These are phyloP conservation scores for Phytophthora megakarya DNA, from an alignment of 352 stramenopile genomes.

Conservation along the genomic window DNA sequence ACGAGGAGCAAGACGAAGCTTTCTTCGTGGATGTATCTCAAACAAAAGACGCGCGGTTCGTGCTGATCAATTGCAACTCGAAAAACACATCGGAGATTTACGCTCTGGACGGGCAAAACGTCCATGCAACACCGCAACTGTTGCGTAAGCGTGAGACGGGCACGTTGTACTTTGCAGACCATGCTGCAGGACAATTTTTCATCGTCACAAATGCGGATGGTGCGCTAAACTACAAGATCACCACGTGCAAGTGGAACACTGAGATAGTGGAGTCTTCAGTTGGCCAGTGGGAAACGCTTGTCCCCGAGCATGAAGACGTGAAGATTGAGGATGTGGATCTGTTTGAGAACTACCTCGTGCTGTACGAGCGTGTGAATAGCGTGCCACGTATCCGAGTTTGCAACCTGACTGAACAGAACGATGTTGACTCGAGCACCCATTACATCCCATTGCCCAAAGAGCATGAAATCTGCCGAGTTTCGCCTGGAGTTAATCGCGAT, in stretches of 20 bases:
- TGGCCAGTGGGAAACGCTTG: slow-evolving; percentile 47
- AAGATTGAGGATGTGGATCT: slow-evolving; percentile 92
- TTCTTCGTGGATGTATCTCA: slow-evolving; percentile 87
- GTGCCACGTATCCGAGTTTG: slow-evolving; percentile 77
- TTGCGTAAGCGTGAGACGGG: slow-evolving; percentile 54
- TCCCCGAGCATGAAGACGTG: slow-evolving; percentile 61
- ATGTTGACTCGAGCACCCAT: slow-evolving; percentile 22
- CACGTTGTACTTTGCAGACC: slow-evolving; percentile 89
- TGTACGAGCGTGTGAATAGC: slow-evolving; percentile 81
- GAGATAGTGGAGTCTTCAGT: not conserved
- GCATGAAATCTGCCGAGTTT: slow-evolving; percentile 62
- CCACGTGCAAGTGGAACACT: slow-evolving; percentile 21
- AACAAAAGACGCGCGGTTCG: slow-evolving; percentile 80
- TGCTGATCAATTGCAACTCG: slow-evolving; percentile 90
- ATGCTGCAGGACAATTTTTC: slow-evolving; percentile 68
- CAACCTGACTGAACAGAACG: slow-evolving; percentile 14
- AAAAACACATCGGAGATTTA: slow-evolving; percentile 89
- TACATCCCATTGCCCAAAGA: slow-evolving; percentile 64
- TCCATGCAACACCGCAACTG: slow-evolving; percentile 38
- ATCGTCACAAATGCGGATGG: slow-evolving; percentile 84
- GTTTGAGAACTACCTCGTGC: slow-evolving; percentile 76
- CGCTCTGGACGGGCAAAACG: slow-evolving; percentile 39
- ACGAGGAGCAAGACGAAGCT: slow-evolving; percentile 72
- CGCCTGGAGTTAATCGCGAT: slow-evolving; percentile 84
- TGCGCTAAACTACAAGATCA: slow-evolving; percentile 82